These are phyloP conservation scores for Starmerella bombicola DNA, from an alignment of 805 yeast genomes.

Conservation along the genomic window DNA sequence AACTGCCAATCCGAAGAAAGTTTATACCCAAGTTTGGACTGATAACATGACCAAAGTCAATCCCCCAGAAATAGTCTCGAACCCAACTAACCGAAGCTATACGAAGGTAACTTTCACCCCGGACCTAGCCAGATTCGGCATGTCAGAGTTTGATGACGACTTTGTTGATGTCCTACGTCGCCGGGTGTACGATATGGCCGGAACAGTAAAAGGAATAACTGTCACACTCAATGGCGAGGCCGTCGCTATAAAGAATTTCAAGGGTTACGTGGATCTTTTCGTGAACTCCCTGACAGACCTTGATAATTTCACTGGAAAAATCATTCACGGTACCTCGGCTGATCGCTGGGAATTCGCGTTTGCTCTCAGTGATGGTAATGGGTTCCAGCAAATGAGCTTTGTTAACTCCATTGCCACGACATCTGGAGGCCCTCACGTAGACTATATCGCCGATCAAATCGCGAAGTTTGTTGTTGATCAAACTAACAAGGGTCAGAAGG, in stretches of 20 bases:
- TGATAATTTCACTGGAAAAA: conserved; percentile 29
- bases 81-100: conserved; percentile 41
- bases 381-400: conserved; percentile 85
- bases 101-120: conserved; percentile 84
- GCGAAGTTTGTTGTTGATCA: conserved; percentile 67
- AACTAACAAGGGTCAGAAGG: conserved; percentile 40
- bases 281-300: conserved; percentile 53
- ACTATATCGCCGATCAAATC: conserved; percentile 71
- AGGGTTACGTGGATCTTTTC: conserved; percentile 78
- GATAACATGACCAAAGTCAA: conserved; percentile 70
- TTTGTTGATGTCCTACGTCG: conserved; percentile 72
- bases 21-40: conserved; percentile 75
- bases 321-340: conserved; percentile 67
- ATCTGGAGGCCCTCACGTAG: conserved; percentile 92
- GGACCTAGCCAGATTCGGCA: conserved; percentile 69
- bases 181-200: conserved; percentile 91
- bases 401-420: conserved; percentile 97
- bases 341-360: conserved; percentile 96
- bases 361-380: conserved; percentile 73
- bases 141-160: conserved; percentile 76
- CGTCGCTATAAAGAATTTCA: conserved; percentile 61
- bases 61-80: conserved; percentile 56
- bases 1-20: conserved; percentile 69
- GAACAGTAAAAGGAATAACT: conserved; percentile 73
- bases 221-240: conserved; percentile 67